Evolutionary conservation across 2,329 filamentous ascomycete species (phyloP).

Genomic region (Nectriaceae sp.): DNA sequence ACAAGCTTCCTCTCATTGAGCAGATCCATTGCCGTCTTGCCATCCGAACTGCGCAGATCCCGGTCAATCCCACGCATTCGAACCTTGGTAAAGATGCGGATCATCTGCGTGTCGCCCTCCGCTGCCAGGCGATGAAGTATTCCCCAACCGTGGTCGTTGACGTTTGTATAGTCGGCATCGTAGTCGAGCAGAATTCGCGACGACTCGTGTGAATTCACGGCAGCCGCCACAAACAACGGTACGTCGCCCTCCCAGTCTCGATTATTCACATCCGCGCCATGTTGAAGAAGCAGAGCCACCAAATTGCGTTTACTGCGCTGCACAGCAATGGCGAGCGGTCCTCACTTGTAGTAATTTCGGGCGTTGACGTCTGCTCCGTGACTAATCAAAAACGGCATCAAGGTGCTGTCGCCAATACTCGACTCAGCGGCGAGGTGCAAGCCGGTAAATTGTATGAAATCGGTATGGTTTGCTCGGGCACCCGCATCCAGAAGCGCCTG

Average conservation of each 20-base stretch:
- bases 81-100: slow-evolving; percentile 2
- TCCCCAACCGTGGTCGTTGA: background rate
- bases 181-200: slow-evolving; percentile 2
- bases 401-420: background rate
- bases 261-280: background rate
- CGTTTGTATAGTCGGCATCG: slow-evolving; percentile 1
- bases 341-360: background rate
- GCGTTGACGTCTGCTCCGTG: background rate
- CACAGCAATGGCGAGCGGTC: background rate
- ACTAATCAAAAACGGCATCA: background rate
- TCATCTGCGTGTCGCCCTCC: background rate
- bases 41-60: slow-evolving; percentile 1
- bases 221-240: background rate
- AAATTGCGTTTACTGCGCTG: background rate
- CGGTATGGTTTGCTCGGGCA: background rate
- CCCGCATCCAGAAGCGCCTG: background rate
- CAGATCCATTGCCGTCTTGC: slow-evolving; percentile 3
- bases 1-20: background rate
- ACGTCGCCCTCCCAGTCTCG: slow-evolving; percentile 1
- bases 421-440: background rate
- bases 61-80: slow-evolving; percentile 1
- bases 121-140: slow-evolving; percentile 1
- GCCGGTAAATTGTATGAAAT: background rate
- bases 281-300: background rate
- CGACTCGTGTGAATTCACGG: background rate